phyloP scores from a whole-genome alignment of 2,329 filamentous ascomycete genomes.

The Claviceps spartinae region DNA sequence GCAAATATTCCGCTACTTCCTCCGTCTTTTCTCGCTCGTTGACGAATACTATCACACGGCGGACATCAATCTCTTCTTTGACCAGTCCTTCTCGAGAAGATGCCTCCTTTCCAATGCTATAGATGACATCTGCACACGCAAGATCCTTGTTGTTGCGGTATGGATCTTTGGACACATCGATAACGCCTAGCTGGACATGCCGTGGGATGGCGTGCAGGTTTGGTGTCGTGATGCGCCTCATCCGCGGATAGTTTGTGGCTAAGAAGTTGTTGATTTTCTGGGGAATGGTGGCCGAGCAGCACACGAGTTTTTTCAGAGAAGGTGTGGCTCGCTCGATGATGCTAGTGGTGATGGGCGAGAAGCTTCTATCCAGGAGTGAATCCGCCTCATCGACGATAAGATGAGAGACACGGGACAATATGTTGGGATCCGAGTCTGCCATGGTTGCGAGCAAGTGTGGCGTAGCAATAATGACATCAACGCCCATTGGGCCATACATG shows the following conservation, averaged over 20 bases:
- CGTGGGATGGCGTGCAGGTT: slow-evolving; percentile 93
- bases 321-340: slow-evolving; percentile 74
- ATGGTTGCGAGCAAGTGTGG: slow-evolving; percentile 84
- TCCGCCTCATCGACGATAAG: slow-evolving; percentile 92
- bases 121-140: slow-evolving; percentile 89
- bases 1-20: slow-evolving; percentile 66
- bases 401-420: slow-evolving; percentile 81
- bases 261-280: slow-evolving; percentile 76
- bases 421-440: slow-evolving; percentile 76
- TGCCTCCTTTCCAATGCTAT: slow-evolving; percentile 74
- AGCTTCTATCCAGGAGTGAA: slow-evolving; percentile 86
- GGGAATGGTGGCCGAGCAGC: slow-evolving; percentile 95
- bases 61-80: slow-evolving; percentile 49
- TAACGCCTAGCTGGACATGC: slow-evolving; percentile 82
- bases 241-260: slow-evolving; percentile 67
- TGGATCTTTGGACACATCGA: slow-evolving; percentile 83
- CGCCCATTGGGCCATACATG: slow-evolving; percentile 65
- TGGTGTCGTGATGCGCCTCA: slow-evolving; percentile 78
- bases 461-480: slow-evolving; percentile 78
- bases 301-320: slow-evolving; percentile 70
- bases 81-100: slow-evolving; percentile 41
- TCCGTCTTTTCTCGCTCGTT: slow-evolving; percentile 87
- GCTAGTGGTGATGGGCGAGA: slow-evolving; percentile 66
- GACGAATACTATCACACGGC: slow-evolving; percentile 88
- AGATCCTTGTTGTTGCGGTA: slow-evolving; percentile 88